These are phyloP conservation scores for Themeda triandra DNA, from an alignment of 176 grass and related monocot species.

Conservation along the genomic window DNA sequence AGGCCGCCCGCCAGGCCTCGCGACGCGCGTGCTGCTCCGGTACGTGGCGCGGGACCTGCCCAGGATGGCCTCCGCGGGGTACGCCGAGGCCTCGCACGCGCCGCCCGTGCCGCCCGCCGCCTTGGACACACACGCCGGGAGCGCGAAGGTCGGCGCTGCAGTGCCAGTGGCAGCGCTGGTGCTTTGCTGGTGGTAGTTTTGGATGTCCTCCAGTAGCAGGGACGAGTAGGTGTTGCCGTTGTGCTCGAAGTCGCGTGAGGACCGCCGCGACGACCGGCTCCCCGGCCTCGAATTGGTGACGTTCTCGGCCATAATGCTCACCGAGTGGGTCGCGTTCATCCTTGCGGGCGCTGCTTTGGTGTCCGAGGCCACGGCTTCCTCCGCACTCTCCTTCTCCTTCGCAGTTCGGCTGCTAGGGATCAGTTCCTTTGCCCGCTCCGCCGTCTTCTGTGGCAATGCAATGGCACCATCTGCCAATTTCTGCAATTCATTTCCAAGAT, in stretches of 20 bases:
- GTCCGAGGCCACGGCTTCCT: conserved; percentile 25
- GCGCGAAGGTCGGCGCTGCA: conserved; percentile 43
- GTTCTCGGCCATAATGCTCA: conserved; percentile 49
- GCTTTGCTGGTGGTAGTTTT: conserved; percentile 81
- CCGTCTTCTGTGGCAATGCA: conserved; percentile 11
- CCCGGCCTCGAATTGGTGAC: conserved; percentile 28
- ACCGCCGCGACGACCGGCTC: conserved; percentile 58
- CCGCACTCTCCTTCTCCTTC: conserved; percentile 19
- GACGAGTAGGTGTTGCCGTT: conserved; percentile 65
- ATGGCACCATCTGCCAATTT: conserved; percentile 23
- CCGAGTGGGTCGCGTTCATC: conserved; percentile 45
- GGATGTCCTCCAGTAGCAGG: conserved; percentile 85
- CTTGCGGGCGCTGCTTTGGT: conserved; percentile 24
- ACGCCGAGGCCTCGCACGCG: no score
- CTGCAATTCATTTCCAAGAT: not conserved
- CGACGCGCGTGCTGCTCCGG: no score
- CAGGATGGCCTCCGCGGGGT: no score
- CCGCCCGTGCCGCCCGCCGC: no score
- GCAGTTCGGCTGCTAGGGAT: not conserved
- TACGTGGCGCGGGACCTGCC: no score
- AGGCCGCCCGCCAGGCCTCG: no score
- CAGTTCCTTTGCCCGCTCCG: conserved; percentile 13
- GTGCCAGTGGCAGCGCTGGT: no score
- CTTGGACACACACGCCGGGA: conserved; percentile 91
- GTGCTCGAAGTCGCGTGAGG: conserved; percentile 78